These are phyloP conservation scores for Viridothelium virens DNA, from an alignment of 495 filamentous ascomycete species.

Conservation along the genomic window DNA sequence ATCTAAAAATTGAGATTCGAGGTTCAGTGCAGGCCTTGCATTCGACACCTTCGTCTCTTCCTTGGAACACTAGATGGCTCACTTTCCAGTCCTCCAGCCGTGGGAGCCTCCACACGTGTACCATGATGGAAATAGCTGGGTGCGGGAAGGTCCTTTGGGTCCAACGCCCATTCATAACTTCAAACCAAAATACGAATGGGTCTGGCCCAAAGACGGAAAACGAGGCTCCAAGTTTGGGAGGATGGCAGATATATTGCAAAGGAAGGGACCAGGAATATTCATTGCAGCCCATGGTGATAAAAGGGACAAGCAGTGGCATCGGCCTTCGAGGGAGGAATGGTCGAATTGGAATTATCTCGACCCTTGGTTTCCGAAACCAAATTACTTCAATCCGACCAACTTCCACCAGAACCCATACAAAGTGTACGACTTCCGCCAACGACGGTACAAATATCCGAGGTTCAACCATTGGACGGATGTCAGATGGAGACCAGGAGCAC, in stretches of 20 bases:
- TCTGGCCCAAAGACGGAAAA: conserved; percentile 32
- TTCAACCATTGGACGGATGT: conserved; percentile 15
- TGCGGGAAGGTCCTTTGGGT: conserved; percentile 13
- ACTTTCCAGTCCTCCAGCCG: not conserved
- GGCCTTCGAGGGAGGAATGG: conserved; percentile 11
- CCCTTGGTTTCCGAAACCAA: conserved; percentile 2
- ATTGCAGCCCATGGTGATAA: conserved; percentile 24
- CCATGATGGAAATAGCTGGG: conserved; percentile 16
- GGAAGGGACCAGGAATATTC: conserved; percentile 29
- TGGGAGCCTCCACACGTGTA: conserved; percentile 10
- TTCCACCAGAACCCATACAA: conserved; percentile 9
- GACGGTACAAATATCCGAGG: conserved; percentile 14
- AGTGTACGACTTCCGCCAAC: conserved; percentile 25
- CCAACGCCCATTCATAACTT: conserved; percentile 2
- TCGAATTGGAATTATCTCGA: conserved; percentile 13
- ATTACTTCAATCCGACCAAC: conserved; percentile 2
- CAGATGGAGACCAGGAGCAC: conserved; percentile 10
- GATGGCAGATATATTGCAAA: conserved; percentile 24
- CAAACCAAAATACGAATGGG: conserved; percentile 26
- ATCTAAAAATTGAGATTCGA: not conserved
- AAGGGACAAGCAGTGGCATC: not conserved
- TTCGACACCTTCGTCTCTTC: not conserved
- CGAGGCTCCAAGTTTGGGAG: conserved; percentile 21
- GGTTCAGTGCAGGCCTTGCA: not conserved
- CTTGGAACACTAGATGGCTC: not conserved